Base-by-base conservation (phyloP, 202 grass and related monocot genomes). In the Miscanthus sacchariflorus region DNA sequence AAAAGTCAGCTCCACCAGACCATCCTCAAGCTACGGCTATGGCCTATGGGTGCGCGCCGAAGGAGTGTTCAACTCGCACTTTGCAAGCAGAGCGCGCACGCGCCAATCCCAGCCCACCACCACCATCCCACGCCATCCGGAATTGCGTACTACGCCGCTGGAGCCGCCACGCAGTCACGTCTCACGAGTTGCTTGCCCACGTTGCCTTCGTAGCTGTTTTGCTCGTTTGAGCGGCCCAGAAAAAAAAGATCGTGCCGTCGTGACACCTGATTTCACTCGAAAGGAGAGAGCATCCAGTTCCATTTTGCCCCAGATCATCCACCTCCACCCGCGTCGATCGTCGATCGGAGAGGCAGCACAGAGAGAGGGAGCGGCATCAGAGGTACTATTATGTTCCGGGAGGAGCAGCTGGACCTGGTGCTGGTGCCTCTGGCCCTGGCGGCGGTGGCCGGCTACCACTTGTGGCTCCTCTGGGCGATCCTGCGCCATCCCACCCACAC, bases 371-470 rank as follows among this genome's bases (percentile, higher is more conserved):
- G 36, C 46, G 35, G 50, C 52, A 27, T 49, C 46, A 52, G 5
- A 43, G 40, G 40, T 43, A 9, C 8, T 18, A 80, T 90, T 18
- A 80, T 90, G 88, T 70, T 92, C 43, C 81, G 85, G 87, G 89
- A 98, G 81, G 90, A 87, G 63, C 54, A 87, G 63, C 85, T 98
- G 65, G 95, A 98, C 78, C 9, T 90, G 84, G 90, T 93, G 78
- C 76, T 95, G 25, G 93, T 95, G 61, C 95, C 91, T 13, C 84
- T 95, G 56, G 93, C 84, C 6, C 88, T 98, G 39, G 74, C 72
- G 40, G 91, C 86, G 66, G 21, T 84, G 71, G 80, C 13, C 40
- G 54, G 40, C 81, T 98, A 93, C 90, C 93, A 98, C 88, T 67
- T 83, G 14, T 92, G 93, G 90, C 87, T 94, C 23, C 92, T 93